Evolutionary conservation across 2,329 filamentous ascomycete species (phyloP).

Genomic region (Arthrobotrys iridis): DNA sequence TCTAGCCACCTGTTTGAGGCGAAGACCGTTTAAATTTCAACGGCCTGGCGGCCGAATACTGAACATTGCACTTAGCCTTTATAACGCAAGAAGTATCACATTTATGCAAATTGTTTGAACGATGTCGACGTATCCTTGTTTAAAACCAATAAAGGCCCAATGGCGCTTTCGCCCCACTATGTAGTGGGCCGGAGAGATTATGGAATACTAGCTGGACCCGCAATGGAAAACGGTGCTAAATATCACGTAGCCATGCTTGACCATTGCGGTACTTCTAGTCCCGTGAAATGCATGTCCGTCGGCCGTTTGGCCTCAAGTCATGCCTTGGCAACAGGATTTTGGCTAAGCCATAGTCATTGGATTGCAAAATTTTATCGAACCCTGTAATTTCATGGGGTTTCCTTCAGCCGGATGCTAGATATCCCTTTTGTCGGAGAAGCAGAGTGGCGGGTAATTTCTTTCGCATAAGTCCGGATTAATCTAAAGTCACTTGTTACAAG

Average conservation of each 20-base stretch:
- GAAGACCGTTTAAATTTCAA: slow-evolving; percentile 1
- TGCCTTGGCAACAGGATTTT: slow-evolving; percentile 33
- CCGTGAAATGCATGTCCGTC: slow-evolving; percentile 18
- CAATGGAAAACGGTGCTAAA: slow-evolving; percentile 7
- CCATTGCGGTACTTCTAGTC: slow-evolving; percentile 37
- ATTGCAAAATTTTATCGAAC: slow-evolving; percentile 32
- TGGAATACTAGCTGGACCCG: slow-evolving; percentile 32
- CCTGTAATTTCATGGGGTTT: slow-evolving; percentile 2
- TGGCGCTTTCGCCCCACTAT: neutral
- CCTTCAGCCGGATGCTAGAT: slow-evolving; percentile 32
- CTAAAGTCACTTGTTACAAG: slow-evolving; percentile 30
- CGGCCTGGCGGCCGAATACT: neutral
- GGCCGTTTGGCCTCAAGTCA: slow-evolving; percentile 1
- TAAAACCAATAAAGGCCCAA: neutral
- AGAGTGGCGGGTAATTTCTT: slow-evolving; percentile 12
- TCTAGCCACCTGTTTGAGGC: neutral
- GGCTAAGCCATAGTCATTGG: slow-evolving; percentile 9
- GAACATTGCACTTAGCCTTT: slow-evolving; percentile 33
- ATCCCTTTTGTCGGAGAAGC: slow-evolving; percentile 14
- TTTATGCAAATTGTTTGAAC: slow-evolving; percentile 43
- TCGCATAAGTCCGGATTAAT: slow-evolving; percentile 48
- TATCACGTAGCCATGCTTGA: slow-evolving; percentile 25
- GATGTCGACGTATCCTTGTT: slow-evolving; percentile 25
- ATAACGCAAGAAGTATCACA: slow-evolving; percentile 43
- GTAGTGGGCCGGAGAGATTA: slow-evolving; percentile 46